These are phyloP conservation scores for Myriosclerotinia scirpicola DNA, from an alignment of 2,329 filamentous ascomycete genomes.

Conservation along the genomic window DNA sequence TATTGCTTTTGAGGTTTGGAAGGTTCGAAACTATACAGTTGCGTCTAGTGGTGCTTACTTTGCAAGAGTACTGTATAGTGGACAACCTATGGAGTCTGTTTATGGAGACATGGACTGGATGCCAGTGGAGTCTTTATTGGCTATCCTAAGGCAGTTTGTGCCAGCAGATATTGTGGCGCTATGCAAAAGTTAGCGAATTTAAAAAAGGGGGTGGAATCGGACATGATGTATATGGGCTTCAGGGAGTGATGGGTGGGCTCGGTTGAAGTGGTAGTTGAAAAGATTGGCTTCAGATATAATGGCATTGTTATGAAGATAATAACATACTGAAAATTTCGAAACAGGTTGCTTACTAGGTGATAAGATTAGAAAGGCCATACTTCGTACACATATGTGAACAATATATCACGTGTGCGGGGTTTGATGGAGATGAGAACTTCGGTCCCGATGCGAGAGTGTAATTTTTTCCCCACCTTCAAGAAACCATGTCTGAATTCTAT, in stretches of 20 bases:
- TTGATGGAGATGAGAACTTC: background rate
- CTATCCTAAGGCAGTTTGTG: constrained; percentile 30
- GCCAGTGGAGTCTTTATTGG: constrained; percentile 27
- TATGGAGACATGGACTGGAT: constrained; percentile 35
- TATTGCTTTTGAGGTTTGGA: constrained; percentile 45
- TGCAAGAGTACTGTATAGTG: constrained; percentile 39
- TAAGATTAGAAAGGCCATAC: too few relatives aligned
- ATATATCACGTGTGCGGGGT: constrained; percentile 5
- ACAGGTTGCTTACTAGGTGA: too few relatives aligned
- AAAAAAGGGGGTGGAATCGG: background rate
- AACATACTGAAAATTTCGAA: too few relatives aligned
- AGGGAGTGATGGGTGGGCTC: too few relatives aligned
- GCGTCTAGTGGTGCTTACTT: background rate
- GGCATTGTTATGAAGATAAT: too few relatives aligned
- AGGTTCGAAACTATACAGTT: constrained; percentile 20
- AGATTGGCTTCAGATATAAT: too few relatives aligned
- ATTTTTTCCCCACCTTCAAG: background rate
- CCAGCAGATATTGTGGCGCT: constrained; percentile 30
- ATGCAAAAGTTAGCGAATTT: constrained; percentile 14
- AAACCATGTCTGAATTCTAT: too few relatives aligned
- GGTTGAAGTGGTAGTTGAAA: too few relatives aligned
- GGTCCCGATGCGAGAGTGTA: background rate
- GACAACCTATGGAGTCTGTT: constrained; percentile 33
- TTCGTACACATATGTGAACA: too few relatives aligned
- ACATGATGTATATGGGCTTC: background rate